Percentiles rank a stretch among this genome's conserved stretches.
These are phyloP conservation scores for Botrytis fabae DNA, from an alignment of 2,329 filamentous ascomycete species.

Conservation along the genomic window DNA sequence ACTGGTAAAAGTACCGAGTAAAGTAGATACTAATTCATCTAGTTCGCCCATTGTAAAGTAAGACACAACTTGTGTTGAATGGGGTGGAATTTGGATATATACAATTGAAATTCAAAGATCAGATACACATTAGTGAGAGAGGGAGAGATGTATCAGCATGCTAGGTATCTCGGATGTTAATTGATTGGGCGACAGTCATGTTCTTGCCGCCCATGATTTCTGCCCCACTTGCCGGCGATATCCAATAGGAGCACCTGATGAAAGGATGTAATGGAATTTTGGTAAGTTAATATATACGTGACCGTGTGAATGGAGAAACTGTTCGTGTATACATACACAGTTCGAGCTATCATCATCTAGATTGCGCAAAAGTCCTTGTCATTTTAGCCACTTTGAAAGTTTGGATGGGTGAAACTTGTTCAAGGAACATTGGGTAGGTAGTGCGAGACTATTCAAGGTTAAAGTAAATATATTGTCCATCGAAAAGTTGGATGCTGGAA, in stretches of 20 bases:
- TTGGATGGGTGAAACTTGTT: neutral
- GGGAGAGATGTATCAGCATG: neutral
- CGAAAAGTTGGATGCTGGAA: neutral
- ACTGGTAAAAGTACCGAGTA: constrained; percentile 50
- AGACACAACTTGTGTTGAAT: neutral
- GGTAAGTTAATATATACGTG: constrained; percentile 4
- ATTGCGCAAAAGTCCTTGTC: neutral
- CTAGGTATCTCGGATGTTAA: neutral
- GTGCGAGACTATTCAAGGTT: neutral
- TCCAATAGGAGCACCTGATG: constrained; percentile 5
- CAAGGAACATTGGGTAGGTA: neutral
- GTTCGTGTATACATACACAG: neutral
- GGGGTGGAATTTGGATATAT: neutral
- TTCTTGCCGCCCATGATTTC: constrained; percentile 8
- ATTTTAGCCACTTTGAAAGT: neutral
- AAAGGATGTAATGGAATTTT: neutral
- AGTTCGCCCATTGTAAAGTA: constrained; percentile 45
- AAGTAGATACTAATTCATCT: constrained; percentile 46
- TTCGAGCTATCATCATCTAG: neutral
- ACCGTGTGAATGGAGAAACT: neutral
- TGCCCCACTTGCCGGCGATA: constrained; percentile 4
- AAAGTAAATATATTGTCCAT: neutral
- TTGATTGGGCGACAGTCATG: constrained; percentile 1
- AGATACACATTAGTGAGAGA: neutral
- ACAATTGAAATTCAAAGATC: neutral